Evolutionary conservation across 1,284 basidiomycete genomes (phyloP), one percentile per base, ranked within the genome.

Genomic region (Exobasidium rhododendri): DNA sequence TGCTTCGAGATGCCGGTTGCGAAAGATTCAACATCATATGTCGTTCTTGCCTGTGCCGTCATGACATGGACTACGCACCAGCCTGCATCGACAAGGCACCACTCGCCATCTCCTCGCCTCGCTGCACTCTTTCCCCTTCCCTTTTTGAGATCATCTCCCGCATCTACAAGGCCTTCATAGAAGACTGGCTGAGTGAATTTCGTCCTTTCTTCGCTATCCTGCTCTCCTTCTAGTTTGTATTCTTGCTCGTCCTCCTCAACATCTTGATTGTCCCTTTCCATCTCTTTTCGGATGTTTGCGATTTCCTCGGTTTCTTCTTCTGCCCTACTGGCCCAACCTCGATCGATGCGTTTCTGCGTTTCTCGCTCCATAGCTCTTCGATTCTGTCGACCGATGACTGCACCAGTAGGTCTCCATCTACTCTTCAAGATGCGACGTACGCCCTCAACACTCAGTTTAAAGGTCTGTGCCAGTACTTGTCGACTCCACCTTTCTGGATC

Each of bases 1-100:
- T n/a, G 47, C 6, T 50, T n/a, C 20, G 47, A n/a, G 28, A 17
- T 14, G 71, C 73, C 74, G 44, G 73, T 62, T 35, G 35, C 35
- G 7, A 40, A 10, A 7, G 73, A 72, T 53, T 76, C 75, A 13
- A 77, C 64, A 49, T 75, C 74, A 58, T 73, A 78, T 13, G 65
- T 70, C 45, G 61, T 71, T 7, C 77, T 60, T 22, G 72, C 73
- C 13, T 70, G 65, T 47, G 64, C 63, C 14, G 73, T 76, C 73
- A 79, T 75, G 44, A 79, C 77, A 52, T 79, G 77, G 13, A 79
- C 76, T 49, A 76, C 69, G 60, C 74, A 77, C 77, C 77, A 79
- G n/a, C 69, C 74, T 1, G 75, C 75, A 64, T 79, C 76, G 26
- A 79, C 68, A 11, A 78, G 64, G 46, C 71, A 74, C 77, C 77